These are phyloP conservation scores for Epicoccum sorghinum DNA, from an alignment of 2,329 filamentous ascomycete species.

Conservation along the genomic window DNA sequence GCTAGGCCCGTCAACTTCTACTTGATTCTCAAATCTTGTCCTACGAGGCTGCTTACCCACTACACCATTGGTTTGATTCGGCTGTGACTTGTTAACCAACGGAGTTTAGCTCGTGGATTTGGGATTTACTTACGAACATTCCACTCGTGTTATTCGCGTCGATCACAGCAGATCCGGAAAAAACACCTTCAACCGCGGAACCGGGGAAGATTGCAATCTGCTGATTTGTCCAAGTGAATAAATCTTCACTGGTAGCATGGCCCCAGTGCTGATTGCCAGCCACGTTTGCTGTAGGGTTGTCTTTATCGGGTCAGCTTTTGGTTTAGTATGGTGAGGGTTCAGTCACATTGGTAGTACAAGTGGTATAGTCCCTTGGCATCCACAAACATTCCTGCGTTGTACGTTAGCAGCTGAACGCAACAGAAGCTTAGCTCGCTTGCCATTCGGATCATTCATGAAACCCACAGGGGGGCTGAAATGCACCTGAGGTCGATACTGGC, in stretches of 20 bases:
- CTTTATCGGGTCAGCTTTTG: conserved; percentile 15
- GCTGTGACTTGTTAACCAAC: conserved; percentile 42
- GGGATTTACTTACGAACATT: conserved; percentile 56
- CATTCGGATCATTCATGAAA: conserved; percentile 67
- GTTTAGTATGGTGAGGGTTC: too few species aligned
- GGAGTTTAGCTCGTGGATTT: background rate
- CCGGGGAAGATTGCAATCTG: conserved; percentile 66
- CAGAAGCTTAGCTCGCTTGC: conserved; percentile 36
- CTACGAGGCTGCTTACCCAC: background rate
- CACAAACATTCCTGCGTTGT: conserved; percentile 53
- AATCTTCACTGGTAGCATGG: conserved; percentile 66
- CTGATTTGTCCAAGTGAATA: conserved; percentile 70
- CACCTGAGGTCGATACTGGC: conserved; percentile 56
- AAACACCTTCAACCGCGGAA: conserved; percentile 60
- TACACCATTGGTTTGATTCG: conserved; percentile 45
- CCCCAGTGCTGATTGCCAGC: conserved; percentile 71
- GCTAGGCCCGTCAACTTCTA: conserved; percentile 60
- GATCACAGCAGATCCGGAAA: conserved; percentile 62
- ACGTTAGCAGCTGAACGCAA: background rate
- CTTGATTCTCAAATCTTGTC: background rate
- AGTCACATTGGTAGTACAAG: conserved; percentile 67
- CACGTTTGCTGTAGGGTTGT: conserved; percentile 57
- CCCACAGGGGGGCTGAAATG: conserved; percentile 62
- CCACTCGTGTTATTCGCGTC: conserved; percentile 70
- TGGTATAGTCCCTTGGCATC: conserved; percentile 66